Conservation (phyloP, 768 basidiomycete genomes). For the Lactifluus piperatus region DNA sequence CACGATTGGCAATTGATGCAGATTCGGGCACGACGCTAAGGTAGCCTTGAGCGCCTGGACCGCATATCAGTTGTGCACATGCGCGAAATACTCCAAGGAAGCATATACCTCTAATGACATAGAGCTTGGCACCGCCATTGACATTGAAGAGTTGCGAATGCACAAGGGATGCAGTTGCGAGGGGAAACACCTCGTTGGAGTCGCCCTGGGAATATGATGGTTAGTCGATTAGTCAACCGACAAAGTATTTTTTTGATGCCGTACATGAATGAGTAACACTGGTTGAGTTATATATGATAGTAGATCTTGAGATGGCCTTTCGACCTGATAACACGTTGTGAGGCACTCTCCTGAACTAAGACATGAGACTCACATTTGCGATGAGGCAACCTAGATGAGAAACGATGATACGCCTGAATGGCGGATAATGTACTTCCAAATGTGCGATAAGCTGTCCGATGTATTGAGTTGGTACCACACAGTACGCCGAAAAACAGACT, state of each 20-base stretch:
- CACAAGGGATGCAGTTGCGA: slow-evolving; percentile 6
- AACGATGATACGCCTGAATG: slow-evolving; percentile 16
- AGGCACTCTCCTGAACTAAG: background rate
- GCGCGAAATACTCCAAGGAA: background rate
- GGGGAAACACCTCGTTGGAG: slow-evolving; percentile 9
- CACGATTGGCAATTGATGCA: slow-evolving; percentile 22
- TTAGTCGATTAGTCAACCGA: background rate
- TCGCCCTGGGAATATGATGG: slow-evolving; percentile 12
- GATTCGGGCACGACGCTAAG: slow-evolving; percentile 18
- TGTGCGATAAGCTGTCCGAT: slow-evolving; percentile 18
- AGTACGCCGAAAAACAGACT: background rate
- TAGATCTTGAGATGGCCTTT: background rate
- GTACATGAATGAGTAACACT: slow-evolving; percentile 18
- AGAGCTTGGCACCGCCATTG: slow-evolving; percentile 17
- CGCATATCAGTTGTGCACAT: background rate
- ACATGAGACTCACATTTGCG: slow-evolving; percentile 1
- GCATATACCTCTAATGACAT: slow-evolving; percentile 13
- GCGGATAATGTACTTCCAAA: slow-evolving; percentile 21
- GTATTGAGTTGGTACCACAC: background rate
- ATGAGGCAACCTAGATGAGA: slow-evolving; percentile 12
- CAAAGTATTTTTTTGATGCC: background rate
- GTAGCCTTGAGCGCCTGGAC: slow-evolving; percentile 15
- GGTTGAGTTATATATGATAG: slow-evolving; percentile 7
- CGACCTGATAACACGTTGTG: background rate
- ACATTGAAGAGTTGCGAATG: slow-evolving; percentile 17